phyloP scores from a whole-genome alignment of 345 rosid genomes.

The Pseudoturritis turrita region DNA sequence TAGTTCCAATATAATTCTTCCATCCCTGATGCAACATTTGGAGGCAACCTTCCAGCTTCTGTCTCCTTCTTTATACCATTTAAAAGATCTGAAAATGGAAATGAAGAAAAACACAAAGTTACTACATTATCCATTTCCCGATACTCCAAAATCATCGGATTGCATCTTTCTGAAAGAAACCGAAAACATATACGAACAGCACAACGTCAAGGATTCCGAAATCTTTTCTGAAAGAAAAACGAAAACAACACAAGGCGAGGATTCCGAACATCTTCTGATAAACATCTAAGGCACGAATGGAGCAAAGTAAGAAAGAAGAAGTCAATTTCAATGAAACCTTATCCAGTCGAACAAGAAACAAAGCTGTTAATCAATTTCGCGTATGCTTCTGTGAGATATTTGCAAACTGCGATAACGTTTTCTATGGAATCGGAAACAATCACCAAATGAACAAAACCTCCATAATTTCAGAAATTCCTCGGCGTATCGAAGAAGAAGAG shows the following conservation, averaged over 20 bases:
- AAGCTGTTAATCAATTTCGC: background rate
- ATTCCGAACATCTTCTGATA: background rate
- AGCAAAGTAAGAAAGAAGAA: constrained; percentile 3
- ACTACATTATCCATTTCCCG: background rate
- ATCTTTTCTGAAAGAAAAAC: too few relatives aligned
- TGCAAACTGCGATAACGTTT: background rate
- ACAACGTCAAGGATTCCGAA: background rate
- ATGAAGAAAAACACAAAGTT: background rate
- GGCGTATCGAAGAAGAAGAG: background rate
- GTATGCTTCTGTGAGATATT: background rate
- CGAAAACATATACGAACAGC: background rate
- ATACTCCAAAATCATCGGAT: background rate
- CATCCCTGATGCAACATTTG: constrained; percentile 75
- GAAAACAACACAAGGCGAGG: background rate
- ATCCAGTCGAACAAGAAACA: constrained; percentile 17
- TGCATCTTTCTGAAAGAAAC: too few relatives aligned
- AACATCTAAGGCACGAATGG: background rate
- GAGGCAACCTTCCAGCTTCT: constrained; percentile 70
- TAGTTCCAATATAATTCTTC: constrained; percentile 81
- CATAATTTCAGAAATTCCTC: constrained; percentile 9
- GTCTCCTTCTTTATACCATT: constrained; percentile 66
- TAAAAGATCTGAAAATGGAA: constrained; percentile 58
- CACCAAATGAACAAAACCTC: too few relatives aligned
- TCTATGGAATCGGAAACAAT: background rate
- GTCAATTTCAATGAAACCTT: constrained; percentile 2